phyloP scores from a whole-genome alignment of 306 rosid species.

The Casuarina cunninghamiana region DNA sequence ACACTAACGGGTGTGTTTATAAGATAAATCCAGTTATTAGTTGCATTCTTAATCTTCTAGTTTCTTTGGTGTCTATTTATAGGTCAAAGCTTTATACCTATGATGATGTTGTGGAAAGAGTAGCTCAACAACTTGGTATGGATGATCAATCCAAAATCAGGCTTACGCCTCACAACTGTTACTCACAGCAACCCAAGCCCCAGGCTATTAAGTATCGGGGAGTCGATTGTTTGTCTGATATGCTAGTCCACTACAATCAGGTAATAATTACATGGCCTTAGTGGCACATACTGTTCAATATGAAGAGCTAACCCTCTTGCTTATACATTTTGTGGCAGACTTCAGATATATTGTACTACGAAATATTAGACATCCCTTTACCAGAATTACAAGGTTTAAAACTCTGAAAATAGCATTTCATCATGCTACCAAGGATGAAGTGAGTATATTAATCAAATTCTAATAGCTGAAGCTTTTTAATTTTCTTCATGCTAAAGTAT shows the following conservation, averaged over 20 bases:
- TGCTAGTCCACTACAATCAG: constrained; percentile 92
- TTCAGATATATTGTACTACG: constrained; percentile 81
- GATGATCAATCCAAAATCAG: constrained; percentile 82
- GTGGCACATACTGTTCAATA: constrained; percentile 19
- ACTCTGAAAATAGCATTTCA: constrained; percentile 88
- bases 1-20: background rate
- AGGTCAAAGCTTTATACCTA: constrained; percentile 88
- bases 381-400: constrained; percentile 92
- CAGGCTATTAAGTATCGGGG: constrained; percentile 88
- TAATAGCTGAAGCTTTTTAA: background rate
- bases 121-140: constrained; percentile 79
- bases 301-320: constrained; percentile 16
- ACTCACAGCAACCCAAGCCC: constrained; percentile 93
- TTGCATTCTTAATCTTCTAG: constrained; percentile 21
- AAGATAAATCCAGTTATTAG: constrained; percentile 3
- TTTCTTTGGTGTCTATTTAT: constrained; percentile 23
- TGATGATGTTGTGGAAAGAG: constrained; percentile 84
- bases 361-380: constrained; percentile 89
- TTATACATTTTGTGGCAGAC: constrained; percentile 48
- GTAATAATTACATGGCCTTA: constrained; percentile 39
- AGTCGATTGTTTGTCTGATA: constrained; percentile 78
- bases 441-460: constrained; percentile 43
- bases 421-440: constrained; percentile 85
- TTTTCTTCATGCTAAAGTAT: background rate
- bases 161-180: constrained; percentile 86